phyloP scores from a whole-genome alignment of 768 basidiomycete species.

The Boletus reticuloceps region DNA sequence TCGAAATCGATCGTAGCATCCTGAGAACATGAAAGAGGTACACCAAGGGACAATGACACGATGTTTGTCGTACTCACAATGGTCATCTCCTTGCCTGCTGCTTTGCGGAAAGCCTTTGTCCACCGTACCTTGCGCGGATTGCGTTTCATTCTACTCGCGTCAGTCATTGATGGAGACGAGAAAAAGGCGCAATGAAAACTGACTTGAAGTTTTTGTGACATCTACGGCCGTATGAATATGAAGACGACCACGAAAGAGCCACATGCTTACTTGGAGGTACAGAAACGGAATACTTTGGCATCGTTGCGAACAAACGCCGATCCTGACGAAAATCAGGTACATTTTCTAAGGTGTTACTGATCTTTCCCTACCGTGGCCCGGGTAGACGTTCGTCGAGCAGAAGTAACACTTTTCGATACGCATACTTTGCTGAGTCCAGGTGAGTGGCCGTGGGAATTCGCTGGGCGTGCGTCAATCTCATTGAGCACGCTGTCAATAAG shows the following conservation, averaged over 20 bases:
- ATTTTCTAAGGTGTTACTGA: neutral
- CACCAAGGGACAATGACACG: neutral
- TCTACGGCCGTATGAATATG: conserved; percentile 40
- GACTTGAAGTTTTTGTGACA: conserved; percentile 99
- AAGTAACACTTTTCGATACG: conserved; percentile 98
- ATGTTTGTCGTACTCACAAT: conserved; percentile 57
- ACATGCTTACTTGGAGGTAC: conserved; percentile 83
- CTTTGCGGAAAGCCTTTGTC: conserved; percentile 99
- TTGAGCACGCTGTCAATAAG: too few relatives aligned
- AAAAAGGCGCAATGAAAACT: conserved; percentile 17
- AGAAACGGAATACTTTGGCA: conserved; percentile 96
- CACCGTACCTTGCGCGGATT: conserved; percentile 98
- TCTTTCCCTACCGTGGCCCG: conserved; percentile 74
- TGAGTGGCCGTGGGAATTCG: conserved; percentile 25
- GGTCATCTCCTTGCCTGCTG: conserved; percentile 99
- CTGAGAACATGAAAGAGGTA: conserved; percentile 40
- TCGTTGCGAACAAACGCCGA: conserved; percentile 97
- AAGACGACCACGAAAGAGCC: neutral
- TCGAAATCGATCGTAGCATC: conserved; percentile 99
- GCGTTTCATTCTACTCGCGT: conserved; percentile 83
- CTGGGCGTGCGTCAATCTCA: too few relatives aligned
- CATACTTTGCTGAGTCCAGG: conserved; percentile 45
- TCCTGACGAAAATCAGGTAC: conserved; percentile 42
- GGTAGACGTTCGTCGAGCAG: conserved; percentile 95
- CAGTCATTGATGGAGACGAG: neutral